Percentiles rank a stretch among this genome's conserved stretches.
Evolutionary conservation across 805 yeast genomes (phyloP).

Genomic region (Pichia membranifaciens): DNA sequence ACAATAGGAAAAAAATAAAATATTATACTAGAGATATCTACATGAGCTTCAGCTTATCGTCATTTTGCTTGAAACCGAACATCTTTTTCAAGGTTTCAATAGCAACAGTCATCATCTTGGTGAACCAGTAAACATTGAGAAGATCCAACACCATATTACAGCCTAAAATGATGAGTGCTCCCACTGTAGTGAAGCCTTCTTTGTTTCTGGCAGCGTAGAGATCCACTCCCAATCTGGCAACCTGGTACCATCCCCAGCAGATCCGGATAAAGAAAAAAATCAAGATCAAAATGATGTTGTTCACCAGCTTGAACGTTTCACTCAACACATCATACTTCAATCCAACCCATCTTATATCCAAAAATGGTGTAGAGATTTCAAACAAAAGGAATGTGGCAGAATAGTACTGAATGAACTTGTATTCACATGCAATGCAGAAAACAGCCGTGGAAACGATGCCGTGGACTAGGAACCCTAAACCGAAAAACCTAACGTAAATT

Average conservation of each 20-base stretch:
- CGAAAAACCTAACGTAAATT: conserved; percentile 26
- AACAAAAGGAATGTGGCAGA: conserved; percentile 32
- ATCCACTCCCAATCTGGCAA: conserved; percentile 24
- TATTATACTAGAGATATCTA: conserved; percentile 7
- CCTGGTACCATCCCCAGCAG: conserved; percentile 37
- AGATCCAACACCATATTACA: conserved; percentile 32
- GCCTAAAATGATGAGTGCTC: conserved; percentile 25
- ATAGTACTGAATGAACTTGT: conserved; percentile 29
- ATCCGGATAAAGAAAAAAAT: conserved; percentile 33
- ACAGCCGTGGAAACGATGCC: conserved; percentile 32
- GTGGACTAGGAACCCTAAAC: conserved; percentile 33
- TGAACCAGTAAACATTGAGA: conserved; percentile 33
- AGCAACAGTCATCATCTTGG: conserved; percentile 34
- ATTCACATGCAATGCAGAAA: conserved; percentile 23
- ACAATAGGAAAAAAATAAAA: too few relatives aligned
- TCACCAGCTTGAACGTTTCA: conserved; percentile 27
- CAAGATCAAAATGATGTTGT: conserved; percentile 30
- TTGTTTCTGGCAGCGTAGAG: conserved; percentile 23
- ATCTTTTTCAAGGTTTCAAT: conserved; percentile 30
- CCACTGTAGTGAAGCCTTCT: conserved; percentile 25
- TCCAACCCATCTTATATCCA: conserved; percentile 34
- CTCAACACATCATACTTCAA: conserved; percentile 28
- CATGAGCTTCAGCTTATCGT: conserved; percentile 30
- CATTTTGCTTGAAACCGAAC: conserved; percentile 20
- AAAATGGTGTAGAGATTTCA: conserved; percentile 34